Base-by-base conservation (phyloP, 495 filamentous ascomycete genomes). In the Hypoxylon fuscum region DNA sequence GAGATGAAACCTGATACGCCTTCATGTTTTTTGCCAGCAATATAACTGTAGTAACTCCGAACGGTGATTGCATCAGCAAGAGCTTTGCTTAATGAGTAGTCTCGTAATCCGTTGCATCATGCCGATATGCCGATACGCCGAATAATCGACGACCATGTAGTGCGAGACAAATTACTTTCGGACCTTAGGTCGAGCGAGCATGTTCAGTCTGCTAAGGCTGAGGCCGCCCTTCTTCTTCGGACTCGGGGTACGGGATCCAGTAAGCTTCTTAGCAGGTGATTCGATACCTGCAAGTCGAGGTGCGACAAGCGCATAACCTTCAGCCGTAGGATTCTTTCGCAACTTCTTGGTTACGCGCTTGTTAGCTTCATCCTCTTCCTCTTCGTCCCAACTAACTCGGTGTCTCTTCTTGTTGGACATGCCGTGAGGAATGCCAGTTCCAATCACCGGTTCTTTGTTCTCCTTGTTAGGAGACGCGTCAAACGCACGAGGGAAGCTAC, bases 331-430 rank as follows among this genome's bases (percentile, higher is more conserved):
- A 8, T 74, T 62, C 42, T 71, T 74, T 42, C 75, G 76, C 3
- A 60, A 18, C 68, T 84, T 84, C 69, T 83, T 82, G 6, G 66
- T 59, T 5, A 70, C 74, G 27, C 77, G 75, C 49, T 76, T 70
- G 10, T 58, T 62, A 6, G 64, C 77, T 51, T 79, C 76, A 35
- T 76, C 70, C 25, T 77, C 75, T 27, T 80, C 77, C 25, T 81
- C 77, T 56, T 83, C 83, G 60, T 83, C 80, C 22, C 72, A 76
- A 44, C 67, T 76, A 22, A 77, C 79, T 12, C 86, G 82, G 52
- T 82, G 81, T 41, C 88, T 81, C 77, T 91, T 92, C 79, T 93
- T 91, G 75, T 89, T 91, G 2, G 74, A 68, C 68, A 93, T 85
- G 27, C 90, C 89, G 65, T 92, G 88, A 4, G 87, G 81, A 27